Percentiles rank a stretch among this genome's conserved stretches.
phyloP scores from a whole-genome alignment of 2,329 filamentous ascomycete species.

The Amauroascus niger region DNA sequence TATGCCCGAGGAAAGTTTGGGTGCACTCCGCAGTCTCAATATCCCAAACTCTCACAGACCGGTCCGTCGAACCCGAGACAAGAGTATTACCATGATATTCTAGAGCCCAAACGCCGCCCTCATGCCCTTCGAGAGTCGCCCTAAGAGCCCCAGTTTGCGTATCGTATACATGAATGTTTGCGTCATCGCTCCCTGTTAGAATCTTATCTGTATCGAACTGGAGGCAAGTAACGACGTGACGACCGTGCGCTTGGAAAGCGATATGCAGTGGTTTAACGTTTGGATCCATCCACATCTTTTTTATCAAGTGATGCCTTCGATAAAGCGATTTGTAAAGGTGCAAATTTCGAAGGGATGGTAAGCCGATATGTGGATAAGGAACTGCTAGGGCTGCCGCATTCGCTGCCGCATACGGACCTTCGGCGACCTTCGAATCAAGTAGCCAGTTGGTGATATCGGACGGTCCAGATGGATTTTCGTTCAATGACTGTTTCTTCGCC shows the following conservation, averaged over 20 bases:
- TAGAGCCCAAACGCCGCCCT: conserved; percentile 94
- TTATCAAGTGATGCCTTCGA: conserved; percentile 81
- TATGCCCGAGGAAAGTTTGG: conserved; percentile 94
- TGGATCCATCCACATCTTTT: conserved; percentile 78
- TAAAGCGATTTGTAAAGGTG: conserved; percentile 97
- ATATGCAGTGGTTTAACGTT: conserved; percentile 81
- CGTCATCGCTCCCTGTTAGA: conserved; percentile 93
- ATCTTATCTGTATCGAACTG: conserved; percentile 99
- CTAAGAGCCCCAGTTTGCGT: conserved; percentile 84
- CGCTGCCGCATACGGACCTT: conserved; percentile 71
- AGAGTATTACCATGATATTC: conserved; percentile 93
- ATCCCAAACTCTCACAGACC: conserved; percentile 98
- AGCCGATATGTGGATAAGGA: conserved; percentile 68
- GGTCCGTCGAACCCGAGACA: conserved; percentile 90
- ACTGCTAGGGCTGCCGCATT: conserved; percentile 74
- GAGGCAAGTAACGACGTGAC: conserved; percentile 93
- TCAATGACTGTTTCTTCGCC: conserved; percentile 46
- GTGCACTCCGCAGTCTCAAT: conserved; percentile 87
- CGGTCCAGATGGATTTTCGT: conserved; percentile 29
- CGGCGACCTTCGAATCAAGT: conserved; percentile 45
- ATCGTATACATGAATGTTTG: conserved; percentile 94
- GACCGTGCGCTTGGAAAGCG: conserved; percentile 90
- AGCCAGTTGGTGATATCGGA: conserved; percentile 38
- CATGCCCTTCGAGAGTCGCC: conserved; percentile 79
- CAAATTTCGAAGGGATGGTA: conserved; percentile 68